Conservation (phyloP, 306 rosid genomes). For the Abrus precatorius region DNA sequence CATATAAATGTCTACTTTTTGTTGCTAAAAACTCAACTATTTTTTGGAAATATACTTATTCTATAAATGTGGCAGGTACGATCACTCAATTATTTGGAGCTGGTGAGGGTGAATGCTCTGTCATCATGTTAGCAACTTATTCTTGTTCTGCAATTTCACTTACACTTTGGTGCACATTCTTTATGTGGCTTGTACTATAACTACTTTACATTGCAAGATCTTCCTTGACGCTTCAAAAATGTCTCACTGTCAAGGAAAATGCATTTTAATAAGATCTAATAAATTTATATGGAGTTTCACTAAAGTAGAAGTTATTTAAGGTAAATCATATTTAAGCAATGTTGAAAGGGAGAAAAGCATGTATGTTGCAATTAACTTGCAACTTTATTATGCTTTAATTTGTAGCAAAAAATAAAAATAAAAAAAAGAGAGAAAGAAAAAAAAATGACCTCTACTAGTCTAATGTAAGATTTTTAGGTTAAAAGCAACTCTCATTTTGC, state of each 20-base stretch:
- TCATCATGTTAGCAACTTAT: conserved; percentile 49
- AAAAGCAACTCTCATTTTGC: no score
- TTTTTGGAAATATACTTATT: not conserved
- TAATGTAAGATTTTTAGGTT: no score
- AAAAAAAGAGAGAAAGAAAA: not conserved
- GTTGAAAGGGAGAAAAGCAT: no score
- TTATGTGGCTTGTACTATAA: conserved; percentile 47
- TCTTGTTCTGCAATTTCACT: conserved; percentile 33
- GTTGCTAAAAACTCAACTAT: not conserved
- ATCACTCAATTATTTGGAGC: conserved; percentile 50
- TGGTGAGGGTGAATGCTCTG: conserved; percentile 51
- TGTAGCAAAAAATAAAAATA: not conserved
- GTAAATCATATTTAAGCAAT: not conserved
- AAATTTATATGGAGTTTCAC: not conserved
- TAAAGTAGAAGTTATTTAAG: not conserved
- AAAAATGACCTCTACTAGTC: no score
- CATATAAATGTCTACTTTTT: not conserved
- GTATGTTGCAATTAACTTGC: not conserved
- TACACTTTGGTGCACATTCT: conserved; percentile 47
- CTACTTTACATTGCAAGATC: not conserved
- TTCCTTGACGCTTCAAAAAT: not conserved
- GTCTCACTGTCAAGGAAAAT: not conserved
- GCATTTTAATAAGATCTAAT: not conserved
- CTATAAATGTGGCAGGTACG: conserved; percentile 26
- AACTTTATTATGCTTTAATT: not conserved